A percentile compares a stretch with the other conserved stretches of the same genome.
Evolutionary conservation across 2,329 filamentous ascomycete genomes (phyloP).

Genomic region (Nigrospora osmanthi): DNA sequence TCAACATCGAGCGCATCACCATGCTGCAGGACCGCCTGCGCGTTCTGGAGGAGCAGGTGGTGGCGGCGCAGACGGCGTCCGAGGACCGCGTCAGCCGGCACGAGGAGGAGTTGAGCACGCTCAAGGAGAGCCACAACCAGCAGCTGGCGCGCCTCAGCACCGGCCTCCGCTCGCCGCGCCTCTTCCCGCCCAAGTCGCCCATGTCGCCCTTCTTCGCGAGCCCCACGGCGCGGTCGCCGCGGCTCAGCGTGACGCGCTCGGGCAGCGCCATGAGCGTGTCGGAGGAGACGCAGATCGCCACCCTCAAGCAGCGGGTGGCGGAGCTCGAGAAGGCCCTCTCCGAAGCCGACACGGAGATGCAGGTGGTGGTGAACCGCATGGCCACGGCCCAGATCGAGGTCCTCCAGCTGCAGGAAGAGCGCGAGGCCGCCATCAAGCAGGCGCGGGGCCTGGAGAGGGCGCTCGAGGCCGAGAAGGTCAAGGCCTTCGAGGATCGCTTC

Average conservation of each 20-base stretch:
- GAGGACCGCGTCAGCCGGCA: constrained; percentile 78
- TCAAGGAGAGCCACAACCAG: constrained; percentile 70
- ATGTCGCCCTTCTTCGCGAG: constrained; percentile 53
- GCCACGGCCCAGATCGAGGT: constrained; percentile 79
- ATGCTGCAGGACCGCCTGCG: constrained; percentile 76
- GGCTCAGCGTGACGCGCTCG: constrained; percentile 36
- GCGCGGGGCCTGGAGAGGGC: constrained; percentile 62
- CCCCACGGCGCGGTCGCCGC: constrained; percentile 41
- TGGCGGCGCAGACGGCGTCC: constrained; percentile 74
- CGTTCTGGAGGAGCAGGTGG: constrained; percentile 73
- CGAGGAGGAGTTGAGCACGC: constrained; percentile 71
- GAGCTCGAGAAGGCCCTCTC: constrained; percentile 43
- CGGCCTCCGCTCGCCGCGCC: constrained; percentile 33
- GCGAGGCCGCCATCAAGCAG: constrained; percentile 65
- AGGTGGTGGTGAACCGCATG: constrained; percentile 75
- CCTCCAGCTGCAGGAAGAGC: constrained; percentile 65
- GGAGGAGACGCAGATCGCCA: constrained; percentile 66
- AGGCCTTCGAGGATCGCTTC: constrained; percentile 36
- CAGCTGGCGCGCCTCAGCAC: constrained; percentile 70
- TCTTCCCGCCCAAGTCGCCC: constrained; percentile 51
- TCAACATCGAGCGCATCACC: constrained; percentile 75
- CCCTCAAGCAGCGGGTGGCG: constrained; percentile 15
- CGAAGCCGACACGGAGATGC: constrained; percentile 74
- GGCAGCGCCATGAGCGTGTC: constrained; percentile 56
- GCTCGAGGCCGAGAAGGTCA: constrained; percentile 58